A percentile compares a stretch with the other conserved stretches of the same genome.
Conservation (phyloP, 371 early-diverging fungal species). For the Chytridium lagenaria region DNA sequence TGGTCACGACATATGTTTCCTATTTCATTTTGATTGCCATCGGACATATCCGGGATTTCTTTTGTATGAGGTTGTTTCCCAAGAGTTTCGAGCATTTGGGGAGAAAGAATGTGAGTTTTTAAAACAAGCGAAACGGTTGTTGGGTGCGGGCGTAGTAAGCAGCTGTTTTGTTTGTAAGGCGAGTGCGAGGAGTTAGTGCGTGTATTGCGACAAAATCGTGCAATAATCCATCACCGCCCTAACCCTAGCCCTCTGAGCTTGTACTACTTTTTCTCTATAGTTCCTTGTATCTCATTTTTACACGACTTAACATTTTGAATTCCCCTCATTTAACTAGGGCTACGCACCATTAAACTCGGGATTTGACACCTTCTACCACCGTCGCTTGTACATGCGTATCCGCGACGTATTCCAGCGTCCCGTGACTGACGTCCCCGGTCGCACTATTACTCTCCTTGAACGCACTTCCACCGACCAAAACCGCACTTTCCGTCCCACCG, state of each 20-base stretch:
- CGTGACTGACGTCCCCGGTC: conserved; percentile 95
- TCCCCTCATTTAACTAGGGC: conserved; percentile 38
- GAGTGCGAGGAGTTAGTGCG: background rate
- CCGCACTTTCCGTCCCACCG: conserved; percentile 85
- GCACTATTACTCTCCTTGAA: conserved; percentile 85
- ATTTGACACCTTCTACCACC: conserved; percentile 97
- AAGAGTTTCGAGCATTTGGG: conserved; percentile 74
- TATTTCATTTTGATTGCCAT: conserved; percentile 93
- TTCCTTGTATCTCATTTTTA: no score
- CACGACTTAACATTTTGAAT: no score
- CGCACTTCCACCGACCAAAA: conserved; percentile 86
- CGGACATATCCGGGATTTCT: conserved; percentile 86
- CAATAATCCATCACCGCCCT: background rate
- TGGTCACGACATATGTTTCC: conserved; percentile 95
- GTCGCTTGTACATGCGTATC: conserved; percentile 94
- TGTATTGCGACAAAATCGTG: background rate
- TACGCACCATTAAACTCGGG: no score
- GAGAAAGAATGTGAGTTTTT: conserved; percentile 65
- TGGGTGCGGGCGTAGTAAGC: background rate
- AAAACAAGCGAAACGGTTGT: background rate
- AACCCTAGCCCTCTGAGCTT: no score
- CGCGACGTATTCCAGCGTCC: conserved; percentile 98
- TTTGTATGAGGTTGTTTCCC: conserved; percentile 79
- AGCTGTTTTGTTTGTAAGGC: background rate
- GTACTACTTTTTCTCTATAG: no score